These are phyloP conservation scores for Suillus variegatus DNA, from an alignment of 768 basidiomycete genomes.

Conservation along the genomic window DNA sequence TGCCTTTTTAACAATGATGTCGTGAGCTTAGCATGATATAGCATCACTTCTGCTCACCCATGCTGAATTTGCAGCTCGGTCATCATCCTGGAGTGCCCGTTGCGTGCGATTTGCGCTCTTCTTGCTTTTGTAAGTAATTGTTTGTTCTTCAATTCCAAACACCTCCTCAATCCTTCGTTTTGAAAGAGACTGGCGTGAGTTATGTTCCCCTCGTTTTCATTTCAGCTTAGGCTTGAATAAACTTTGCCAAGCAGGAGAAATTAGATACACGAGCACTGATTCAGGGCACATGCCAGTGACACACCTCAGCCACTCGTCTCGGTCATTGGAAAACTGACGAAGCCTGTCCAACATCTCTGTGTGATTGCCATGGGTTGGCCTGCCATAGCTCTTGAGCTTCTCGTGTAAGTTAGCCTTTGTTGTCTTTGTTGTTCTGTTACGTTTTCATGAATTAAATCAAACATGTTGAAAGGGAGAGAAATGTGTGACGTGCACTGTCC, in stretches of 20 bases:
- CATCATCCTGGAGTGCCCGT: constrained; percentile 1
- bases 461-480: not conserved
- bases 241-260: not conserved
- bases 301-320: constrained; percentile 16
- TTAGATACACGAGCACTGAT: too few relatives aligned
- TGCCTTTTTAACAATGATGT: not conserved
- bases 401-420: constrained; percentile 1
- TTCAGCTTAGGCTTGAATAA: constrained; percentile 7
- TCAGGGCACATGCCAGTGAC: not conserved
- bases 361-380: constrained; percentile 11
- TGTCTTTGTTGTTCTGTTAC: constrained; percentile 1
- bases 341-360: constrained; percentile 11
- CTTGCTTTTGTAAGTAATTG: constrained; percentile 8
- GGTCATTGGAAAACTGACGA: constrained; percentile 15
- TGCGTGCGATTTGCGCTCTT: constrained; percentile 6
- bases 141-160: not conserved
- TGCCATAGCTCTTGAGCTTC: constrained; percentile 10
- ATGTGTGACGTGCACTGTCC: not conserved
- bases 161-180: constrained; percentile 1
- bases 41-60: constrained; percentile 1
- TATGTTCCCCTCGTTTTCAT: not conserved
- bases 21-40: not conserved
- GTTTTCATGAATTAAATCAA: not conserved
- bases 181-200: not conserved
- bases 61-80: not conserved